Conservation (phyloP, 148 eudicot genomes). For the Talinum fruticosum region DNA sequence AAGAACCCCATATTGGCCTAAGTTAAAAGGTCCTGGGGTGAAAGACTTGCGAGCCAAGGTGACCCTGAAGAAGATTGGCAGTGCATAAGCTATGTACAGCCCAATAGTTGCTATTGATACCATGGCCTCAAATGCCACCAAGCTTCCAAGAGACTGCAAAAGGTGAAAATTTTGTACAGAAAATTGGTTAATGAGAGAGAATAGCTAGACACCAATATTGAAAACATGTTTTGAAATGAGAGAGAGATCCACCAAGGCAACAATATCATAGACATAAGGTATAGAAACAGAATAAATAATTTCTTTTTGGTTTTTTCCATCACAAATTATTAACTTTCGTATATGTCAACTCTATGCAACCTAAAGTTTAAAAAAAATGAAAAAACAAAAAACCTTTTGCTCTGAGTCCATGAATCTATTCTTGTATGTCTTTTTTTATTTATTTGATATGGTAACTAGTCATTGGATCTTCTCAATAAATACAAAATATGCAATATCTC, state of each 20-base stretch:
- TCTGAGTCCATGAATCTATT: too few relatives aligned
- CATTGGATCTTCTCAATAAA: too few relatives aligned
- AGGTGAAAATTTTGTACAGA: not conserved
- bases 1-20: slow-evolving; percentile 66
- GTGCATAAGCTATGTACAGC: slow-evolving; percentile 83
- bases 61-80: slow-evolving; percentile 84
- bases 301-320: too few relatives aligned
- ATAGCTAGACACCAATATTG: not conserved
- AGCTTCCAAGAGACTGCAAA: slow-evolving; percentile 85
- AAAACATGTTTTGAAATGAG: not conserved
- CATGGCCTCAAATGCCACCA: slow-evolving; percentile 95
- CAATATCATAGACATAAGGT: not conserved
- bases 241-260: not conserved
- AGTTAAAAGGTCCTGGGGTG: slow-evolving; percentile 75
- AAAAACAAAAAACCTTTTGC: too few relatives aligned
- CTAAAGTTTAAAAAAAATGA: too few relatives aligned
- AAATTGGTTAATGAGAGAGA: not conserved
- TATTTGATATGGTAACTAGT: too few relatives aligned
- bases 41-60: slow-evolving; percentile 87
- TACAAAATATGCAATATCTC: too few relatives aligned
- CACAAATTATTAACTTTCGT: not conserved
- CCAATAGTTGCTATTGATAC: slow-evolving; percentile 91
- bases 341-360: not conserved
- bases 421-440: too few relatives aligned
- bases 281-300: not conserved